Conservation (phyloP, 1,139 yeast genomes). For the Saccharomycopsis hybrid region DNA sequence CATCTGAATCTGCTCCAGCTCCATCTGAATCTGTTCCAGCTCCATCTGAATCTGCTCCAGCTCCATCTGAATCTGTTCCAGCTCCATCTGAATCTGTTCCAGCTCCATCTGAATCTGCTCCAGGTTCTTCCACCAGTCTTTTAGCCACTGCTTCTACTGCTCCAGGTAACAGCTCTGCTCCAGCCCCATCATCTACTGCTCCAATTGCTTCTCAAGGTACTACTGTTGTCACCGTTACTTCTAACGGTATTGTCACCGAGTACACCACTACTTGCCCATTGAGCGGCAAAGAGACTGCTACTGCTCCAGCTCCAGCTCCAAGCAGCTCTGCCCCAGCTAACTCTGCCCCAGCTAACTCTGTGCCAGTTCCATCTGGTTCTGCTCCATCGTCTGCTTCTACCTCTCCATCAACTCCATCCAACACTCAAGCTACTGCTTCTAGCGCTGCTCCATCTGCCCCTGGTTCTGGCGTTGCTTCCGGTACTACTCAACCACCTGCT, state of each 20-base stretch:
- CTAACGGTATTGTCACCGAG: conserved; percentile 16
- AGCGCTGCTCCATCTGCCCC: conserved; percentile 1
- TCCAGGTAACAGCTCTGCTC: conserved; percentile 36
- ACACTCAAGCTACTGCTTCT: conserved; percentile 3
- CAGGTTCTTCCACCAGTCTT: neutral
- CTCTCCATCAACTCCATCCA: neutral
- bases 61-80: no score
- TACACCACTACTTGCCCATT: conserved; percentile 19
- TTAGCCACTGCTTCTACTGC: conserved; percentile 26
- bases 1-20: no score
- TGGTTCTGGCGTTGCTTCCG: neutral
- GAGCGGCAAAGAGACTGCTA: conserved; percentile 3
- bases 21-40: no score
- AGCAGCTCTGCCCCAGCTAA: neutral
- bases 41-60: no score
- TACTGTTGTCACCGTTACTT: conserved; percentile 26
- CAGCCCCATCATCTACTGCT: neutral
- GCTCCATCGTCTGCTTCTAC: neutral
- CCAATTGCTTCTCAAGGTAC: neutral
- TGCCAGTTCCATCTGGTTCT: neutral
- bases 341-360: neutral
- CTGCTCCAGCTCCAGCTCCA: conserved; percentile 2
- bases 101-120: no score
- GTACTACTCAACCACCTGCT: neutral
- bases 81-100: no score